phyloP scores from a whole-genome alignment of 495 filamentous ascomycete genomes.

The Xylaria palmicola region DNA sequence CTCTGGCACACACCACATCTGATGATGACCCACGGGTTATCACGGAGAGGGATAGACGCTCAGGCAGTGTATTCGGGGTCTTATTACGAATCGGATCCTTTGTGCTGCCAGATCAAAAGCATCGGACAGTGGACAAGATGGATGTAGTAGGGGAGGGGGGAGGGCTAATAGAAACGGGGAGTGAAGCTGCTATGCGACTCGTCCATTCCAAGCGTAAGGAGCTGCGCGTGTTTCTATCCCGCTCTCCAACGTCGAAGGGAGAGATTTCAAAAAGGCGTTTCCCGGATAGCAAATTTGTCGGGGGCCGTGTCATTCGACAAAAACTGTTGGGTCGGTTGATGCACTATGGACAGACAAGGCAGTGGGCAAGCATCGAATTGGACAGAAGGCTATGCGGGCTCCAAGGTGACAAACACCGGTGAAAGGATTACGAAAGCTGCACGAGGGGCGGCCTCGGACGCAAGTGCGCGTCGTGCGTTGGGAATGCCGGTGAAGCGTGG shows the following conservation, averaged over 20 bases:
- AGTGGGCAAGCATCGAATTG: background rate
- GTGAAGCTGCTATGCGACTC: background rate
- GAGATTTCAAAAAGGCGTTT: background rate
- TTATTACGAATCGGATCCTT: no score
- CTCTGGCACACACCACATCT: background rate
- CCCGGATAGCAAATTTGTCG: background rate
- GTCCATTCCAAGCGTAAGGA: no score
- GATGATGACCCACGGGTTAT: no score
- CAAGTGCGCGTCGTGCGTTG: background rate
- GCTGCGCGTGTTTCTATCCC: background rate
- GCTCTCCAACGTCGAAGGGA: background rate
- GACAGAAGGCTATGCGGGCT: background rate
- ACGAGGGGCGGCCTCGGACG: background rate
- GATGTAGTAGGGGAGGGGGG: no score
- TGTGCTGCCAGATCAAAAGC: no score
- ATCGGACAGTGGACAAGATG: no score
- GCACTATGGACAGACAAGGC: background rate
- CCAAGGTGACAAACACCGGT: conserved; percentile 1
- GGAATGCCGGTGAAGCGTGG: background rate
- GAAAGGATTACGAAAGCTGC: background rate
- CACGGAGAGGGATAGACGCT: no score
- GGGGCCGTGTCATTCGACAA: background rate
- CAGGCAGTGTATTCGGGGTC: no score
- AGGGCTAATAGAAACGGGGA: background rate
- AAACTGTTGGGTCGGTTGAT: background rate